Evolutionary conservation across 1,284 basidiomycete genomes (phyloP).

Genomic region (Puccinia horiana): DNA sequence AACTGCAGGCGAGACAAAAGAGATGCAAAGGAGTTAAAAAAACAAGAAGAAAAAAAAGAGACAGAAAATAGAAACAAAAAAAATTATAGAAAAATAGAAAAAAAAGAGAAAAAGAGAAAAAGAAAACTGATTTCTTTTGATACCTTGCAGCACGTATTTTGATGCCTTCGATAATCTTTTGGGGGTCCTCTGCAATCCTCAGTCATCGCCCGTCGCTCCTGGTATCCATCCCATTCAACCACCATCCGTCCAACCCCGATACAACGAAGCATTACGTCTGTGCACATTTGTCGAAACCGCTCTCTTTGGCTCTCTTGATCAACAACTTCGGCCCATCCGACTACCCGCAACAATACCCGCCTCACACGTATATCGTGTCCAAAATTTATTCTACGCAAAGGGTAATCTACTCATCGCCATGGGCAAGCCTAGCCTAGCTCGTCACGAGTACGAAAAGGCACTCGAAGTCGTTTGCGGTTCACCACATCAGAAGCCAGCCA

Average conservation of each 20-base stretch:
- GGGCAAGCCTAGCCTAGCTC: slow-evolving; percentile 54
- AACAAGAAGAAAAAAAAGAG: too few species aligned
- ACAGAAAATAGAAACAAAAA: too few species aligned
- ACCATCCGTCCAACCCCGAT: slow-evolving; percentile 59
- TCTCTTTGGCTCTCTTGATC: slow-evolving; percentile 46
- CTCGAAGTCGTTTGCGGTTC: slow-evolving; percentile 54
- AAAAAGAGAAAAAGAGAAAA: too few species aligned
- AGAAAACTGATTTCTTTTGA: background rate
- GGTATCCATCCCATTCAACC: slow-evolving; percentile 57
- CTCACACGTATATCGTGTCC: slow-evolving; percentile 60
- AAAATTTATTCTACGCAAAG: slow-evolving; percentile 62
- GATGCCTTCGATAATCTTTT: slow-evolving; percentile 62
- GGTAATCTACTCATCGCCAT: slow-evolving; percentile 60
- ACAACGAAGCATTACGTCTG: slow-evolving; percentile 53
- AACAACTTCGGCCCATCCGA: slow-evolving; percentile 51
- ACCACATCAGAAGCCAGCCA: slow-evolving; percentile 37
- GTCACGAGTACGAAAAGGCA: slow-evolving; percentile 60
- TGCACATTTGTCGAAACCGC: slow-evolving; percentile 49
- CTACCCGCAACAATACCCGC: slow-evolving; percentile 56
- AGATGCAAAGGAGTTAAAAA: too few species aligned
- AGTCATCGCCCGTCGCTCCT: slow-evolving; percentile 32
- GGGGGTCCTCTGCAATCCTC: slow-evolving; percentile 60
- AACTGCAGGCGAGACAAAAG: too few species aligned
- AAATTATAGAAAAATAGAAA: too few species aligned
- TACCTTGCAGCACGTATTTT: slow-evolving; percentile 53